Evolutionary conservation across 495 filamentous ascomycete genomes (phyloP), one percentile per base, ranked within the genome.

Genomic region (Beverwykella pulmonaria): DNA sequence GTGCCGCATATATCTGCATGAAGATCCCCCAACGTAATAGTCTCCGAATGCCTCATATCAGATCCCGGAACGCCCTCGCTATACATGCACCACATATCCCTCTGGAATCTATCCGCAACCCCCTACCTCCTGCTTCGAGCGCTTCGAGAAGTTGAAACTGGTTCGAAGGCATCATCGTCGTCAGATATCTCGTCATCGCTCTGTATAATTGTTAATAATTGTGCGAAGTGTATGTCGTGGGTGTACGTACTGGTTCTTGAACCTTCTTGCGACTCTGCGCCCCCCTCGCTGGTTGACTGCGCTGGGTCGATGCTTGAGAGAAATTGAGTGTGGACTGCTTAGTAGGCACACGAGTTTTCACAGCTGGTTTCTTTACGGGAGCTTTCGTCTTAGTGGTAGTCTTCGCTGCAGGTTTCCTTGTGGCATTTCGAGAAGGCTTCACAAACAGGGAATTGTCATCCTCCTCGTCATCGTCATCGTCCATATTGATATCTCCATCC

Each of bases 251-350:
- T 23, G 75, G 73, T 68, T 78, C 71, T 74, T 77, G 69, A 74
- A 79, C 69, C 53, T 75, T 70, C 53, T 75, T 70, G 44, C 59
- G 72, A 8, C 72, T 70, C 26, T 71, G 75, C 61, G 80, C 78
- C 12, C 80, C 75, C 61, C 79, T 78, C 9, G 81, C 76, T 36
- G 23, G 3, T 48, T 65, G 68, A 55, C 57, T 55, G 41, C 62
- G 60, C 62, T 68, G 72, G 20, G 71, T 59, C 15, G 87, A 84
- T 1, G 82, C 76, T 34, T 84, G 83, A 8, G 85, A 84, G 72
- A 97, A 96, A 72, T 83, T 87, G 19, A 96, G 77, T 14, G 80
- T 93, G 1, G 89, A 84, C 75, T 98, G 92, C 49, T 82, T 76
- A 20, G 80, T 61, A 6, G 79, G 68, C n/a, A 80, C 70, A 10